Base-by-base conservation (phyloP, 1,284 basidiomycete genomes). In the Xanthoconium separans region DNA sequence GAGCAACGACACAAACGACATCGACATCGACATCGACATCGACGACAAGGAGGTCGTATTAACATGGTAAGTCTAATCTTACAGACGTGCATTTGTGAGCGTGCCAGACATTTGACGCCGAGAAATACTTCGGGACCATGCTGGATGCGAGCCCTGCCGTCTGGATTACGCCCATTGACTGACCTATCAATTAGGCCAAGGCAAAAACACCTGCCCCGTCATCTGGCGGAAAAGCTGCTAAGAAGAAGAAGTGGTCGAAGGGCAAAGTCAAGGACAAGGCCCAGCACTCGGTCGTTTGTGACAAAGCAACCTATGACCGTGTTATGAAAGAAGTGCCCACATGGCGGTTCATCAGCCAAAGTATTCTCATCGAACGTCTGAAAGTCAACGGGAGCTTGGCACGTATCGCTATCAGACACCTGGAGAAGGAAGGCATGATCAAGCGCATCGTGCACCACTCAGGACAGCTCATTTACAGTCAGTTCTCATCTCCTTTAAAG, bases 241-340 rank as follows among this genome's bases (percentile, higher is more conserved):
- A 98, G 85, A 98, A 98, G 86, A 98, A 98, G 90, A 98, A 98
- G 86, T 98, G 95, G 95, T 98, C 95, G 65, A 98, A 98, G 85
- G 95, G 95, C 76, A 97, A 97, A 80, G 95, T 98, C 75, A 98
- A 98, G 89, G 95, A 98, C 81, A 98, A 98, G 88, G 93, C 92
- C 70, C 87, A 89, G 72, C 93, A 96, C 83, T 85, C 91, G 70
- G 95, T 98, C 75, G 81, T 88, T 66, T 87, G 97, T 70, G 94
- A 97, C 83, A 94, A 96, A 82, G 62, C 82, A 52, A 87, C 82
- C 60, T 97, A 82, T 83, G 95, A 98, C 83, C 92, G 93, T 72
- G 95, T 98, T 82, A 76, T 98, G 70, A 99, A 99, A 87, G 97
- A 99, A 78, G 95, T 96, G 76, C 97, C 97, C 47, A 96, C 95